Percentiles rank a stretch among this genome's conserved stretches.
These are phyloP conservation scores for Aquilaria sinensis DNA, from an alignment of 345 rosid genomes.

Conservation along the genomic window DNA sequence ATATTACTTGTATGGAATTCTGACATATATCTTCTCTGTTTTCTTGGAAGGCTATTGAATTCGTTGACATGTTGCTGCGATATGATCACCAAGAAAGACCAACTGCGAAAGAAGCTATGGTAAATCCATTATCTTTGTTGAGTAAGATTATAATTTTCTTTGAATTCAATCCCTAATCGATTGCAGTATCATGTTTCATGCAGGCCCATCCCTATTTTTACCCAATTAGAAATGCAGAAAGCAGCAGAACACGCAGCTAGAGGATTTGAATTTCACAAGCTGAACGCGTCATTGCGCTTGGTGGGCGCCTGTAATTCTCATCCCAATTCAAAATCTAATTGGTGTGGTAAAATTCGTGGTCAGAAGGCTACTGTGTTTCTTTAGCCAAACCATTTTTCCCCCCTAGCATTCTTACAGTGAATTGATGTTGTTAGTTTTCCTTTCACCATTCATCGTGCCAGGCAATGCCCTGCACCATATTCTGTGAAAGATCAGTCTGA, in stretches of 20 bases:
- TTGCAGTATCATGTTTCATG: slow-evolving; percentile 2
- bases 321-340: too few relatives aligned
- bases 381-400: too few relatives aligned
- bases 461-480: too few relatives aligned
- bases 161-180: too few relatives aligned
- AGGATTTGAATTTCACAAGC: slow-evolving; percentile 9
- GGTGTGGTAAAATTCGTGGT: too few relatives aligned
- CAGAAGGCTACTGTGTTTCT: too few relatives aligned
- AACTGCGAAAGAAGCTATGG: slow-evolving; percentile 99
- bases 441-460: too few relatives aligned
- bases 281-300: slow-evolving; percentile 4
- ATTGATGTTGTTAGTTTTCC: too few relatives aligned
- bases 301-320: not conserved
- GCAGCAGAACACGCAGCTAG: slow-evolving; percentile 58
- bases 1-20: not conserved
- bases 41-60: slow-evolving; percentile 70
- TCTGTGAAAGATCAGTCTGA: too few relatives aligned
- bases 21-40: not conserved
- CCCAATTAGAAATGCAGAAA: slow-evolving; percentile 85
- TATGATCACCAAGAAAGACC: slow-evolving; percentile 99
- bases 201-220: slow-evolving; percentile 92
- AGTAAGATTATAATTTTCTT: too few relatives aligned
- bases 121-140: slow-evolving; percentile 12
- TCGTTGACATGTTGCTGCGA: slow-evolving; percentile 87
- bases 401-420: too few relatives aligned